Percentiles rank a stretch among this genome's conserved stretches.
Evolutionary conservation across 495 filamentous ascomycete genomes (phyloP).

Genomic region (Aspergillus affinis): DNA sequence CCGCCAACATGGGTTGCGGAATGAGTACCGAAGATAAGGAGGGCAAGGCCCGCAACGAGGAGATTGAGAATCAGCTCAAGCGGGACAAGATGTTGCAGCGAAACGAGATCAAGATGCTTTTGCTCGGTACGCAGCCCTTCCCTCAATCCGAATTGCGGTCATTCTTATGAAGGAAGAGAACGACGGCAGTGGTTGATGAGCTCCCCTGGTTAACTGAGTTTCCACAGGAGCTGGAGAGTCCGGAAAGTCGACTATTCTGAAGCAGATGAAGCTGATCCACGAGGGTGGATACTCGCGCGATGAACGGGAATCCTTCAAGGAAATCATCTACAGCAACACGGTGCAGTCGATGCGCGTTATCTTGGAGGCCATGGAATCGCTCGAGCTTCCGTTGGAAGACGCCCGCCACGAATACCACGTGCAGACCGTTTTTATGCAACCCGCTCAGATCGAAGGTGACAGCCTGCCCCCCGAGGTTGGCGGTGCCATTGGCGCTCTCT

Average conservation of each 20-base stretch:
- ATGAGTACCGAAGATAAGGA: slow-evolving; percentile 99
- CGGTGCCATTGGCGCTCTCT: slow-evolving; percentile 86
- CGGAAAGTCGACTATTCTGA: slow-evolving; percentile 98
- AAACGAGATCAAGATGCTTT: slow-evolving; percentile 99
- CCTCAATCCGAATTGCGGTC: neutral
- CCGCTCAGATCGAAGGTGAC: slow-evolving; percentile 92
- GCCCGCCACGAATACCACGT: slow-evolving; percentile 88
- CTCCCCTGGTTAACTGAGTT: slow-evolving; percentile 11
- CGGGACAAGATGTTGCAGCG: slow-evolving; percentile 92
- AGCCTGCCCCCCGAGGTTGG: slow-evolving; percentile 92
- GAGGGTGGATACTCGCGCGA: slow-evolving; percentile 58
- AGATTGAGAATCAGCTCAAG: slow-evolving; percentile 98
- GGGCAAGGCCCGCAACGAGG: slow-evolving; percentile 98
- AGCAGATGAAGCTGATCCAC: slow-evolving; percentile 87
- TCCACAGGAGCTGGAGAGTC: slow-evolving; percentile 93
- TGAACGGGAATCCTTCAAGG: slow-evolving; percentile 68
- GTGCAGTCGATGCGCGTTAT: slow-evolving; percentile 97
- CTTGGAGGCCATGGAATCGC: slow-evolving; percentile 91
- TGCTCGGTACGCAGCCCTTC: slow-evolving; percentile 69
- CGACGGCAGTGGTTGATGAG: neutral
- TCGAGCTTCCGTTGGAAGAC: slow-evolving; percentile 87
- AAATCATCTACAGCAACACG: slow-evolving; percentile 98
- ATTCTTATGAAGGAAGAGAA: neutral
- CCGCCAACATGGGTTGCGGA: slow-evolving; percentile 94
- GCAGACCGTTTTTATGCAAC: slow-evolving; percentile 95